Evolutionary conservation across 345 rosid species (phyloP), one percentile per base, ranked within the genome.

Genomic region (Psidium guajava): DNA sequence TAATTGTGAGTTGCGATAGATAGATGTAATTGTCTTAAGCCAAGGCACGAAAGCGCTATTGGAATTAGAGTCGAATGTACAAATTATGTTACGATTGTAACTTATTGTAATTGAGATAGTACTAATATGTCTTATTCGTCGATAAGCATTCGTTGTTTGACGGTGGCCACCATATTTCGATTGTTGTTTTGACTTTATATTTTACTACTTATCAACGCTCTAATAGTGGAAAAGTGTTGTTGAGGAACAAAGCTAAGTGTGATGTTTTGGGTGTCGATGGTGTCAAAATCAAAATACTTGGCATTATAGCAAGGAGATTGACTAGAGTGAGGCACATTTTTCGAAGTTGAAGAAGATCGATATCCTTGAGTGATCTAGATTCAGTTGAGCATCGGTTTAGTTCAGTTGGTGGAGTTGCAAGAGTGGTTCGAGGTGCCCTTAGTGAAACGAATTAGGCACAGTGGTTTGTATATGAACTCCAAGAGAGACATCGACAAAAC

Each of bases 11-110:
- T 50, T 50, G 52, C 52, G 11, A 50, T 4, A 50, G 52, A 11
- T 3, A 50, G 98, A 98, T 57, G 97, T 16, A 36, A 64, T 28
- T 8, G 75, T 28, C 75, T 16, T 20, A 28, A 64, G 5, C 40
- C 16, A 11, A 64, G 10, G 21, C 57, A 5, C 6, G 2, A 18
- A 64, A 64, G 16, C 4, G 44, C 22, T 28, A 15, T 15, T 9
- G 11, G 42, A 16, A 32, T 64, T 64, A 64, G 5, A 15, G 11
- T 64, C 15, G 44, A 40, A 64, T 64, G 15, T 15, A 64, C 22
- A 64, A 16, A 32, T 16, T 42, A 64, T 7, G 75, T 64, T 64
- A 5, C 22, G 2, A 0, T 28, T 1, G 22, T 3, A 28, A 18
- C 3, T 64, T 64, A 64, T 28, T 16, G 42, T 8, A 36, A 4